These are phyloP conservation scores for Suillus plorans DNA, from an alignment of 768 basidiomycete species.

Conservation along the genomic window DNA sequence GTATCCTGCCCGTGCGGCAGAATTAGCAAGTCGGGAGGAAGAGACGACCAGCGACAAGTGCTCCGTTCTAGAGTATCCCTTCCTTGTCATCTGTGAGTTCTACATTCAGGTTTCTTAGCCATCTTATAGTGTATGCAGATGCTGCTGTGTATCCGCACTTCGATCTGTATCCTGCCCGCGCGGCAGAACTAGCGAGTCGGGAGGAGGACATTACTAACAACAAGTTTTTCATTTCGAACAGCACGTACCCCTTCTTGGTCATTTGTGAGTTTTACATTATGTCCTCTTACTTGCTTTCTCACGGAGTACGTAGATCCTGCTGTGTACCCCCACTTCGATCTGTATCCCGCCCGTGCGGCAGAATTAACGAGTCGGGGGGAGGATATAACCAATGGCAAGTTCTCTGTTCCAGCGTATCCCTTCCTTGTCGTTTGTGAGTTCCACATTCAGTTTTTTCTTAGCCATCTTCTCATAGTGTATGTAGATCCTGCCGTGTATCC, in stretches of 20 bases:
- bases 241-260: conserved; percentile 14
- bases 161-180: conserved; percentile 19
- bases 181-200: conserved; percentile 16
- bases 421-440: conserved; percentile 14
- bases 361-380: conserved; percentile 11
- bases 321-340: conserved; percentile 33
- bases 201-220: neutral
- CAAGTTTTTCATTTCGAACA: neutral
- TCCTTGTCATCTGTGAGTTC: neutral
- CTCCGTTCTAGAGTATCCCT: neutral
- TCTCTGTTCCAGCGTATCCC: conserved; percentile 11
- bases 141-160: conserved; percentile 37
- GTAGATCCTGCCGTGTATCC: conserved; percentile 42
- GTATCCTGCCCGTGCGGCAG: conserved; percentile 13
- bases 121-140: conserved; percentile 36
- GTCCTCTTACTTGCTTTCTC: neutral
- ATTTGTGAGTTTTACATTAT: conserved; percentile 12
- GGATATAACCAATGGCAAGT: neutral
- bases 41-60: neutral
- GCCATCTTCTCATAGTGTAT: neutral
- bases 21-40: conserved; percentile 10
- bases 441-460: neutral
- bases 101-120: too few species aligned
- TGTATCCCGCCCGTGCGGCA: conserved; percentile 18
- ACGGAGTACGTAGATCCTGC: conserved; percentile 36